Base-by-base conservation (phyloP, 1,284 basidiomycete genomes). In the Tilletia setariae region DNA sequence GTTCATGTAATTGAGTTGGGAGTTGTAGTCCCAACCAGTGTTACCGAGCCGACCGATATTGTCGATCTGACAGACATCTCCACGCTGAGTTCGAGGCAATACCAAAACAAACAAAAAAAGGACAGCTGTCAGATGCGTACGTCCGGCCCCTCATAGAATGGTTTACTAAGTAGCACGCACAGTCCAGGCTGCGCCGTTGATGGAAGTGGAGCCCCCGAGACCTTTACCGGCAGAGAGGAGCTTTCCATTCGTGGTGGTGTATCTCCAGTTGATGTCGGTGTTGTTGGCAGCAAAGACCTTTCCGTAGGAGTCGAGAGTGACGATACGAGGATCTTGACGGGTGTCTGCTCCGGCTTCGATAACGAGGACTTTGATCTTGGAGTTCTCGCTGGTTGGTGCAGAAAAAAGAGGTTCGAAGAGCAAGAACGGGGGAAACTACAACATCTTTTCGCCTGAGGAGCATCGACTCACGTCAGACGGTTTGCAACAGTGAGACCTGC, bases 171-270 rank as follows among this genome's bases (percentile, higher is more conserved):
- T n/a, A n/a, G n/a, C 8, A 59, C 53, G 15, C 15, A 19, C 23
- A 16, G n/a, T 88, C 83, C 87, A 89, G 9, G 85, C 82, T 11
- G 83, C 87, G 35, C 88, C 88, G 74, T 89, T 89, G 78, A 89
- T 87, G 1, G 87, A 87, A 43, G 86, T 85, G 61, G 85, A 84
- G 1, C 88, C 88, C 35, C 88, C 88, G 2, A 89, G 84, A 0
- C 87, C 87, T 76, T 86, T 87, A 1, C 87, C 88, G 30, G 86
- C 79, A 0, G 65, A 56, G 28, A 88, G 86, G 9, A 79, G 77
- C 73, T 83, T 85, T 19, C 85, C 85, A 11, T 77, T 73, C 62
- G 84, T 82, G 21, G 86, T 86, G 1, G 87, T 85, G 15, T 78
- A 88, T 4, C 79, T 77, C 86, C 86, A 88, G 73, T 86, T 84